Evolutionary conservation across 148 eudicot species (phyloP), one percentile per base, ranked within the genome.

Genomic region (Suaeda aralocaspica): DNA sequence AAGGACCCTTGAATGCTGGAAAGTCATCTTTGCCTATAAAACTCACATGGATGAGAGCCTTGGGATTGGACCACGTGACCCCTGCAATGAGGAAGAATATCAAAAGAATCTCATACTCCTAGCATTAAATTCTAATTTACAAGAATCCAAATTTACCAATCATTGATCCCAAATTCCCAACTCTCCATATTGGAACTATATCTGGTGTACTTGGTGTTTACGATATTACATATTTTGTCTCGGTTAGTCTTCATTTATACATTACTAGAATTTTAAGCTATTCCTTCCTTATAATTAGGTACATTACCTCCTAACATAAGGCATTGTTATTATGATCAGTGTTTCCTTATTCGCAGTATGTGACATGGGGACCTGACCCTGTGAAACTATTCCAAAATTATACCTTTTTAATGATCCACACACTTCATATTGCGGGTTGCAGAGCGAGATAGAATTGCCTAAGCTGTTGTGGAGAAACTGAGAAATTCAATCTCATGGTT

Each of bases 61-160:
- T 29, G 42, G 21, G 24, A 31, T 33, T 66, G 80, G 80, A 61
- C 78, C 87, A 81, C 79, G 84, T 78, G 80, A 59, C 61, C 22
- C 21, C 71, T 76, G 78, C 73, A 34, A n/a, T 25, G 72, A 55
- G 49, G 53, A 53, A 41, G 64, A 13, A 42, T 51, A 64, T 9
- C 45, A 82, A 51, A 45, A 70, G 82, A 76, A 78, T 75, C 67
- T 69, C 59, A 68, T 67, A 65, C 45, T 63, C 67, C 16, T 75
- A 80, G 82, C 86, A 82, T 59, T 80, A 78, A 77, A 56, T 68
- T 80, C 68, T 72, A 72, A 63, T 39, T 71, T 59, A 72, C 68
- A 66, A 68, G 72, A 69, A 68, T 79, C 80, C 84, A 84, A 81
- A 71, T 71, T 50, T 45, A 51, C 77, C 87, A 78, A 88, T 82